Evolutionary conservation across 176 grass and related monocot species (phyloP), one percentile per base, ranked within the genome.

Genomic region (Carex parvula): DNA sequence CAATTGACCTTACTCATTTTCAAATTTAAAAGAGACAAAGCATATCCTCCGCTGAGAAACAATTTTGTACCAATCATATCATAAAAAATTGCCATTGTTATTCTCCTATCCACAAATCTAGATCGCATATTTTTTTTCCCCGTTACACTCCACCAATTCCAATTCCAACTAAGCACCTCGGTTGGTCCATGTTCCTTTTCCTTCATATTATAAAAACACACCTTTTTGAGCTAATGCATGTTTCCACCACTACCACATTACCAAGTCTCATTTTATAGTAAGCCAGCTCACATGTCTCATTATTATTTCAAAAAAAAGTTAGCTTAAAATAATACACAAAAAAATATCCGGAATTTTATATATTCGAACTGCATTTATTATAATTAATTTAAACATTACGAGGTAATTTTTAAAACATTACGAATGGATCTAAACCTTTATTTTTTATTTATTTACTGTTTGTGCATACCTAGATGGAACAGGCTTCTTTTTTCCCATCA

Each of bases 211-310:
- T 55, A 66, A 68, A 83, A 83, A 64, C n/a, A n/a, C n/a, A 50
- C 8, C 52, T 60, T 52, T 89, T 70, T 72, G 84, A 87, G 86
- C 57, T 77, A 79, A 13, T 56, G 20, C 92, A 91, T 91, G 87
- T 87, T 88, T 87, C 82, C 85, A 54, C 55, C 85, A 70, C 79
- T 56, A 79, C 39, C 5, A 53, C n/a, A 70, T 64, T 56, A 73
- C 39, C 5, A 33, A 32, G 30, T 70, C 75, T 81, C 75, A 20
- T 64, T 85, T 62, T 54, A 56, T 66, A 79, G 16, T 80, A 64
- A 55, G 48, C 72, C 60, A 60, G 39, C 12, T 78, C 73, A 81
- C 75, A 86, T 86, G 84, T 54, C 30, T 70, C 6, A 12, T 44
- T 69, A 33, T 66, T 76, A 16, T 76, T 32, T 57, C 13, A 78